Base-by-base conservation (phyloP, 148 eudicot species). In the Chenopodium berlandieri region DNA sequence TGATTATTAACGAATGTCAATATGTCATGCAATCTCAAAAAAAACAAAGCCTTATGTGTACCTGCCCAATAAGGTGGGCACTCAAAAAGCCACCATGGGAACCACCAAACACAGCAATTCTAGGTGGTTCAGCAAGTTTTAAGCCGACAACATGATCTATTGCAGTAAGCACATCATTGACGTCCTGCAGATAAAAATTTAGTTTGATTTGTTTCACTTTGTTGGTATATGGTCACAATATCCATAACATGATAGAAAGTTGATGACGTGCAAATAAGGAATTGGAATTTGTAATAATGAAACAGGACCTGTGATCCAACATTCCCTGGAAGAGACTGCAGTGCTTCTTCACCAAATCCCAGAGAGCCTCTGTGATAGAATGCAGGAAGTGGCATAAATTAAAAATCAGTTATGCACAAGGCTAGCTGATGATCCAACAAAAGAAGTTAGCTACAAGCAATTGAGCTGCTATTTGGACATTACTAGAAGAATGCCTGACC, bases 81-180 rank as follows among this genome's bases (percentile, higher is more conserved):
- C 97, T 87, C 89, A 95, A 85, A 81, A 95, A 95, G 64, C 98
- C 98, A 85, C 98, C 98, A 90, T 95, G 98, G 78, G 98, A 95
- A 75, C 92, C 92, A 82, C 97, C 98, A 76, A 92, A 82, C 75
- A 95, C 94, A 62, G 89, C 77, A 83, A 93, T 87, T 86, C 91
- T 95, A 54, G 91, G 91, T 56, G 96, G 91, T 80, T 91, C 90
- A 13, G 91, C 98, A 74, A 95, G 89, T 82, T 91, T 90, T 86
- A 84, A 85, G 79, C 87, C 89, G 81, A 90, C 83, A 34, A 87
- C 80, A 40, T 82, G 85, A 84, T 95, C 97, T 50, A 95, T 82
- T 69, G 97, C 97, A 71, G 92, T 87, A 73, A 95, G 97, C 27
- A 95, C 96, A 86, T 95, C 98, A 83, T 81, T 85, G 4, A 95